These are phyloP conservation scores for Cryptosporidium parvum DNA, from an alignment of 169 alveolate genomes.

Conservation along the genomic window DNA sequence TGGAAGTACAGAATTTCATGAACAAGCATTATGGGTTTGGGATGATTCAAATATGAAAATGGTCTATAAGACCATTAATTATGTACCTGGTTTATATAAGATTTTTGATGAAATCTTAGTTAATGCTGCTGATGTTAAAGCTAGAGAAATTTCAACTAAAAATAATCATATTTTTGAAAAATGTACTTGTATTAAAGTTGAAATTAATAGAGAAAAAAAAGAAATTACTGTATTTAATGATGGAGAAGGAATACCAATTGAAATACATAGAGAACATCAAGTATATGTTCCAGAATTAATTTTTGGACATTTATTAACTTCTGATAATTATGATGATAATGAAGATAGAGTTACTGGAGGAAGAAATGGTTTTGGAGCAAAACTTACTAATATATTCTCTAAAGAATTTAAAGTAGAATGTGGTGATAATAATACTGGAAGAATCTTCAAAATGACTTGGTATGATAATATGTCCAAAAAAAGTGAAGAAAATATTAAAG, in stretches of 20 bases:
- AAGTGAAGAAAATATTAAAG: slow-evolving; percentile 85
- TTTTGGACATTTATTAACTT: slow-evolving; percentile 98
- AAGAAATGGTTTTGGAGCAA: slow-evolving; percentile 99
- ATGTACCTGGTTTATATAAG: slow-evolving; percentile 98
- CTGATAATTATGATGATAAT: slow-evolving; percentile 98
- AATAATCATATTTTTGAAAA: slow-evolving; percentile 21
- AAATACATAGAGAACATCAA: slow-evolving; percentile 96
- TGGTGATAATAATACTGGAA: slow-evolving; percentile 91
- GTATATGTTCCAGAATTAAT: slow-evolving; percentile 98
- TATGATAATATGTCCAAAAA: slow-evolving; percentile 91
- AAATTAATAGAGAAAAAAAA: slow-evolving; percentile 80
- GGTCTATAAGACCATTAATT: slow-evolving; percentile 87
- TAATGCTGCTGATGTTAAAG: slow-evolving; percentile 99
- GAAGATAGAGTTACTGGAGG: slow-evolving; percentile 99
- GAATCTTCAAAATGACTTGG: slow-evolving; percentile 90
- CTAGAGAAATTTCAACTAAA: slow-evolving; percentile 84
- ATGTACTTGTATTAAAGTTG: slow-evolving; percentile 83
- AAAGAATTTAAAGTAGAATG: slow-evolving; percentile 95
- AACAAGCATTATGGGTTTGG: slow-evolving; percentile 95
- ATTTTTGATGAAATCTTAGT: slow-evolving; percentile 98
- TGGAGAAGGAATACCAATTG: slow-evolving; percentile 92
- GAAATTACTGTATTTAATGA: slow-evolving; percentile 88
- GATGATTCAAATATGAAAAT: slow-evolving; percentile 87
- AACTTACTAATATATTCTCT: slow-evolving; percentile 97
- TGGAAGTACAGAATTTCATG: slow-evolving; percentile 94